phyloP scores from a whole-genome alignment of 2,329 filamentous ascomycete genomes.

The Fusarium keratoplasticum region DNA sequence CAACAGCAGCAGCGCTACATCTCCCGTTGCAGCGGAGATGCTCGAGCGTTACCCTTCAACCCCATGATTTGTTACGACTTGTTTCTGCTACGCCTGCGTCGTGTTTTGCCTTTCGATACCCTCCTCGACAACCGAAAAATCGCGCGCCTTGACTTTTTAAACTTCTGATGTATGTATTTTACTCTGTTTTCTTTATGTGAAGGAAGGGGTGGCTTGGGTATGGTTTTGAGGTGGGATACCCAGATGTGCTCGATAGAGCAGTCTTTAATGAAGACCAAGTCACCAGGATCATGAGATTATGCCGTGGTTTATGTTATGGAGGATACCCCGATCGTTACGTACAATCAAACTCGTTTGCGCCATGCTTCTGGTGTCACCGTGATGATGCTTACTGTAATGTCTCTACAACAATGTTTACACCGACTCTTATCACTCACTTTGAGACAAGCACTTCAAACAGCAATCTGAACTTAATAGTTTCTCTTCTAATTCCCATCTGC shows the following conservation, averaged over 20 bases:
- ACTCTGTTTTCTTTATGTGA: constrained; percentile 9
- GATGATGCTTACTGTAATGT: neutral
- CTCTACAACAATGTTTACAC: neutral
- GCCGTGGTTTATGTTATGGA: constrained; percentile 11
- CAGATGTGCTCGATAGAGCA: constrained; percentile 19
- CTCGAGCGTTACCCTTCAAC: constrained; percentile 7
- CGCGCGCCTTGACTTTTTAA: neutral
- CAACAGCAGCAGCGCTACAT: constrained; percentile 19
- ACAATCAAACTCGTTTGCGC: neutral
- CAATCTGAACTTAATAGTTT: constrained; percentile 40
- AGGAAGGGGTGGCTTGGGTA: constrained; percentile 3
- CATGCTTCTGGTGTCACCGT: neutral
- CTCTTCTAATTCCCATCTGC: constrained; percentile 34
- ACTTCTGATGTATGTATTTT: constrained; percentile 33
- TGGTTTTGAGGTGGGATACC: constrained; percentile 26
- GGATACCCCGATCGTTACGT: constrained; percentile 39
- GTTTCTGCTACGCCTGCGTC: constrained; percentile 13
- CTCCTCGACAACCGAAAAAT: constrained; percentile 10
- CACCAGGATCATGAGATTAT: constrained; percentile 10
- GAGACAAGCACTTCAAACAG: constrained; percentile 15
- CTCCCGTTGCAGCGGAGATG: constrained; percentile 3
- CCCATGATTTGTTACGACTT: constrained; percentile 1
- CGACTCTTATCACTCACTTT: neutral
- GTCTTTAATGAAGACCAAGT: constrained; percentile 25
- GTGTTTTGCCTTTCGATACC: constrained; percentile 33